Evolutionary conservation across 495 filamentous ascomycete genomes (phyloP), one percentile per base, ranked within the genome.

Genomic region (Aspergillus panamensis): DNA sequence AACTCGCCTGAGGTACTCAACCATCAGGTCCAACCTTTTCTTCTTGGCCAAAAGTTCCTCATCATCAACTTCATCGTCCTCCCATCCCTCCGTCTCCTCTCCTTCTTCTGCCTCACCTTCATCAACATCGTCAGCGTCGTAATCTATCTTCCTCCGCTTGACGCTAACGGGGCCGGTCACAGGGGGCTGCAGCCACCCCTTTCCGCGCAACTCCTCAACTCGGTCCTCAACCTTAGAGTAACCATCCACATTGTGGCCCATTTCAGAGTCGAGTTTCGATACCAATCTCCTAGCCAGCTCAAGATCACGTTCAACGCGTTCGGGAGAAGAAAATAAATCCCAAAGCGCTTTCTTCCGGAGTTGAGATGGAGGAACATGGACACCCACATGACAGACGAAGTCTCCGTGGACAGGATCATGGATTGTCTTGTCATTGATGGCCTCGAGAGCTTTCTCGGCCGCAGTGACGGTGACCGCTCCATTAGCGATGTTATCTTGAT

Each of bases 301-400:
- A 3, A 96, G 80, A 64, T 97, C 92, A 55, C 89, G 88, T 39
- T 90, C 86, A 63, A 97, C 86, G 25, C 92, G 83, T 62, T 96
- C 91, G 0, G 92, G 92, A 1, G 91, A 82, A 12, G 92, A 96
- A 68, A 96, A 97, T 3, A 97, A 77, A 73, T 97, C 92, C 92
- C 92, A 97, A 3, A 99, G 76, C 0, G 96, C 93, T 75, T 99
- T 99, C 80, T 96, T 97, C 59, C 92, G 83, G 1, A 90, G 89
- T 58, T 90, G 84, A 16, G 81, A 80, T 0, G 92, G 91, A 8
- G 94, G 92, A 45, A 89, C 88, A 72, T 99, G 94, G 32, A 99
- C 87, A 51, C 94, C 94, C 39, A 97, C 94, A 68, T 99, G 95
- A 68, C 93, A 96, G 20, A 91, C 90, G 70, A 99, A 99, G 69